Base-by-base conservation (phyloP, 805 yeast genomes). In the Monosporozyma yasuniensis region DNA sequence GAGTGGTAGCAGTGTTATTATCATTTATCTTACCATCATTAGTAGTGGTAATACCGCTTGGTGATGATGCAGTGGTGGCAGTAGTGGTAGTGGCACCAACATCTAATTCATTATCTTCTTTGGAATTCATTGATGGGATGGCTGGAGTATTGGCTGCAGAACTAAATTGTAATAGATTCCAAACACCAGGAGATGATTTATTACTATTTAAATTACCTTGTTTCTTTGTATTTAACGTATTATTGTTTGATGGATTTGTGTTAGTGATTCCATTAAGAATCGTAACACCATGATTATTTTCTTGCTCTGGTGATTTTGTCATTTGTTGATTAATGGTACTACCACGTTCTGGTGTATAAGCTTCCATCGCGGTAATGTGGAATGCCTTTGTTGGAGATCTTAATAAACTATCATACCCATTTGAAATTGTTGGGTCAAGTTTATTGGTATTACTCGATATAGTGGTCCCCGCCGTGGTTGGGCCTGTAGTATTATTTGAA, bases 121-220 rank as follows among this genome's bases (percentile, higher is more conserved):
- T 39, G 2, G 35, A 49, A 43, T 46, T 53, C 10, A 39, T 54
- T 39, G 54, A 52, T 37, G 58, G 53, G 3, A 69, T 47, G 16
- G 65, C 67, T 10, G 69, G 70, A 3, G 70, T 65, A 46, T 66
- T 66, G 39, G 59, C 64, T 2, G 60, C 66, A 3, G 81, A 77
- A 39, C 79, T 72, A 49, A 90, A 81, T 60, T 89, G 96, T 61
- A 90, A 87, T 69, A 87, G 82, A 63, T 85, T 87, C 97, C 96
- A 87, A 52, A 90, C 78, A 16, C 96, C 96, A 1, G 98, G 98
- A 1, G 96, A 87, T 28, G 70, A 66, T 47, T 67, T 68, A 28
- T 52, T 56, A 42, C 49, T 57, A 46, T 47, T 54, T 18, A 43
- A 32, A 25, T 10, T 25, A 28, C n/a, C 19, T 7, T 34, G 32